Base-by-base conservation (phyloP, 179 eudicot species). In the Beta lomatogona region DNA sequence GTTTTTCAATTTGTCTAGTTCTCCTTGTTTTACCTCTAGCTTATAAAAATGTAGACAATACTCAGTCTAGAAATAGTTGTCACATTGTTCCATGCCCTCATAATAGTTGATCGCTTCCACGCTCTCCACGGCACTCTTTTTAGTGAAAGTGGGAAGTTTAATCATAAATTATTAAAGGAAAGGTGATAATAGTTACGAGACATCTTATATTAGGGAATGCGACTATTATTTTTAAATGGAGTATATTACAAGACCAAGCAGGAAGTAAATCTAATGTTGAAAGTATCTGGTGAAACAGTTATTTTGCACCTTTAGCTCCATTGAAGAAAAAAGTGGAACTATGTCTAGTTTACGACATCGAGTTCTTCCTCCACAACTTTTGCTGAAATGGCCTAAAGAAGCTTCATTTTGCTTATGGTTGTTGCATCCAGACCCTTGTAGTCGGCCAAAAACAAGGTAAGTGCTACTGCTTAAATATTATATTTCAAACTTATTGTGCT, bases 321-420 rank as follows among this genome's bases (percentile, higher is more conserved):
- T 86, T 28, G 97, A 93, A 88, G 98, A 94, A 84, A 96, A 94
- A 87, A 86, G 90, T 79, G 80, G 94, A 75, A 94, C 91, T 15
- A 96, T 96, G 99, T 87, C 91, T 83, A 96, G 94, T 85, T 81
- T 96, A 86, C 90, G 95, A 61, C 99, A 96, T 81, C 96, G 99
- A 65, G 97, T 96, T 76, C 97, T 96, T 76, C 99, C 99, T 59
- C 99, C 99, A 36, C 95, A 93, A 82, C 85, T 96, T 80, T 86
- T 96, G 67, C 85, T 94, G 82, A 96, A 92, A 83, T 94, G 95
- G 93, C 97, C 99, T 19, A 96, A 96, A 89, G 98, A 93, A 89
- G 99, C 99, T 88, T 91, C 98, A 16, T 94, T 96, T 90, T 96
- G 99, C 86, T 85, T 94, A 73, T 97, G 98, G 99, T 87, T 94